Conservation (phyloP, 257 asterid genomes). For the Gardenia jasminoides region DNA sequence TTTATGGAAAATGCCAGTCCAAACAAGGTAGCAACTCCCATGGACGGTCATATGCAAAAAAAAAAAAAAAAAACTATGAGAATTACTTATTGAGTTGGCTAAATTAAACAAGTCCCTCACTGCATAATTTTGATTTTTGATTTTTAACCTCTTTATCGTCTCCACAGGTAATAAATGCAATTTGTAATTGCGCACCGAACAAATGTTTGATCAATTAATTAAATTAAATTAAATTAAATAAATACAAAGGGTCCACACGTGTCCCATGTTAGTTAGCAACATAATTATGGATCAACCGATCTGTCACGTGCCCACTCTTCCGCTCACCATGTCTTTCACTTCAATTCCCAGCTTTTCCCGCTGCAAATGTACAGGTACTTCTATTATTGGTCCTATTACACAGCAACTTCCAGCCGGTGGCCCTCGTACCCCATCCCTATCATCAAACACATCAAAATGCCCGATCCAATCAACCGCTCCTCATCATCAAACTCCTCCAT, state of each 20-base stretch:
- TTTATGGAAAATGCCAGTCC: too few relatives aligned
- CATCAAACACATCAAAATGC: constrained; percentile 7
- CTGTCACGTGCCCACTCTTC: constrained; percentile 25
- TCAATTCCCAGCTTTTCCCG: neutral
- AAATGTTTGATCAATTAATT: neutral
- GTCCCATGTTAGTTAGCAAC: constrained; percentile 16
- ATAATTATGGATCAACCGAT: constrained; percentile 18
- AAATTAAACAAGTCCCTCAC: too few relatives aligned
- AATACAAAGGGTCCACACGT: constrained; percentile 23
- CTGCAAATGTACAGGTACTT: neutral
- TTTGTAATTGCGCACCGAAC: too few relatives aligned
- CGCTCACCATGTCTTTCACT: constrained; percentile 3
- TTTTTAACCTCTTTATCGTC: too few relatives aligned
- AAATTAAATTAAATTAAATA: constrained; percentile 6
- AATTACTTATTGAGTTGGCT: too few relatives aligned
- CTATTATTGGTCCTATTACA: neutral
- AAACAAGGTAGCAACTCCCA: too few relatives aligned
- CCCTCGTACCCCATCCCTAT: constrained; percentile 14
- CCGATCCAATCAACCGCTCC: constrained; percentile 6
- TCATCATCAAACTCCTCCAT: constrained; percentile 8
- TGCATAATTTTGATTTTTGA: too few relatives aligned
- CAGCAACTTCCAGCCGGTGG: constrained; percentile 21
- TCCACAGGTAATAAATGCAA: too few relatives aligned
- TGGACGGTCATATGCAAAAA: too few relatives aligned
- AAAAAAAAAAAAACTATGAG: too few relatives aligned